These are phyloP conservation scores for Colletotrichum magnum DNA, from an alignment of 2,329 filamentous ascomycete species.

Conservation along the genomic window DNA sequence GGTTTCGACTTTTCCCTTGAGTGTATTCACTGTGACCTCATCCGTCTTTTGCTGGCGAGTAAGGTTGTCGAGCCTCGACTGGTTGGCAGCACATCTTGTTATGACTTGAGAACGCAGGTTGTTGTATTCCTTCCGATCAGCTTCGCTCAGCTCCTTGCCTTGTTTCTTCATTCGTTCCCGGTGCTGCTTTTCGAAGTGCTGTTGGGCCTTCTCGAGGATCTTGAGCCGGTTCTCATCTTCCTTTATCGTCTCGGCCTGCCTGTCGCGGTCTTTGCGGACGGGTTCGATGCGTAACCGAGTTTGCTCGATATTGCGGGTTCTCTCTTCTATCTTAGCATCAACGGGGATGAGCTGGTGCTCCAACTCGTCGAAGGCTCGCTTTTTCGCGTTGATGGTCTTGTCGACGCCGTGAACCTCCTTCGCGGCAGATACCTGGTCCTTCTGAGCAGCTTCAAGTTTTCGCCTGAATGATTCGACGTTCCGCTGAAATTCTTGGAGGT, in stretches of 20 bases:
- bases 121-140: conserved; percentile 92
- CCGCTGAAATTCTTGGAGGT: conserved; percentile 91
- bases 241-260: conserved; percentile 76
- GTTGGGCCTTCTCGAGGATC: conserved; percentile 89
- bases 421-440: conserved; percentile 83
- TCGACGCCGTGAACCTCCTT: conserved; percentile 87
- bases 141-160: conserved; percentile 86
- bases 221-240: conserved; percentile 85
- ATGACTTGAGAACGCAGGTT: conserved; percentile 87
- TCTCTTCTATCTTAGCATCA: conserved; percentile 90
- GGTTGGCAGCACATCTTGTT: conserved; percentile 83
- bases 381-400: conserved; percentile 85
- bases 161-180: conserved; percentile 87
- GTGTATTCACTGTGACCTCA: conserved; percentile 88
- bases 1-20: conserved; percentile 89
- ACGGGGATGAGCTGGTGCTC: conserved; percentile 90
- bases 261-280: conserved; percentile 82
- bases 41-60: conserved; percentile 91
- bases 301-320: conserved; percentile 77
- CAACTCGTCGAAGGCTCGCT: conserved; percentile 88
- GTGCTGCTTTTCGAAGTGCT: conserved; percentile 90
- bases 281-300: conserved; percentile 78
- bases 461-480: conserved; percentile 88
- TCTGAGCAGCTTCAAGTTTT: conserved; percentile 84
- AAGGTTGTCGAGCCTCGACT: conserved; percentile 88